A percentile compares a stretch with the other conserved stretches of the same genome.
Conservation (phyloP, 176 grass and related monocot species). For the Lolium rigidum region DNA sequence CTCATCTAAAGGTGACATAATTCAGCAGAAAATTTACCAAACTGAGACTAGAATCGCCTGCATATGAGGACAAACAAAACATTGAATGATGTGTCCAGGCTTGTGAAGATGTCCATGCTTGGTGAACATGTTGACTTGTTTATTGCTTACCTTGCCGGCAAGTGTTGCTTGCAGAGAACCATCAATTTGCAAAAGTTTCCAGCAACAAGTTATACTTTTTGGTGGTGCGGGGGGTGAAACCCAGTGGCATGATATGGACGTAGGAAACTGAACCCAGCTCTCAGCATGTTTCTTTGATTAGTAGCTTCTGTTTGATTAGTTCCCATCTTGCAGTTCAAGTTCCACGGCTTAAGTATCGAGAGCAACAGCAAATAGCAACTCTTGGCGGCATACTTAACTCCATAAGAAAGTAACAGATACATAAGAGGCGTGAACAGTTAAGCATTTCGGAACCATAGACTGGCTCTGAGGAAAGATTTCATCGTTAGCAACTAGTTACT, state of each 20-base stretch:
- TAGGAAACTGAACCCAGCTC: not conserved
- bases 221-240: not conserved
- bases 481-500: not conserved
- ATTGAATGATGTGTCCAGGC: not conserved
- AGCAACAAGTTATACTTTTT: not conserved
- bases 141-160: constrained; percentile 59
- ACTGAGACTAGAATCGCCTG: not conserved
- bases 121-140: constrained; percentile 4
- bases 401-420: not conserved
- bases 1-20: constrained; percentile 27
- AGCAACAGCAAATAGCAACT: not conserved
- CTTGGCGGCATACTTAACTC: not conserved
- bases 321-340: not conserved
- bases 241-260: not conserved
- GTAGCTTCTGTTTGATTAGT: constrained; percentile 30
- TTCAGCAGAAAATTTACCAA: constrained; percentile 24
- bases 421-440: not conserved
- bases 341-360: no score
- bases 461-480: not conserved
- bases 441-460: not conserved
- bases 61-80: constrained; percentile 11
- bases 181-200: constrained; percentile 6
- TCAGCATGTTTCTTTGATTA: not conserved
- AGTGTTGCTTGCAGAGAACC: constrained; percentile 46
- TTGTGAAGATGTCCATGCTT: not conserved